Evolutionary conservation across 345 rosid species (phyloP), one percentile per base, ranked within the genome.

Genomic region (Leavenworthia alabamica): DNA sequence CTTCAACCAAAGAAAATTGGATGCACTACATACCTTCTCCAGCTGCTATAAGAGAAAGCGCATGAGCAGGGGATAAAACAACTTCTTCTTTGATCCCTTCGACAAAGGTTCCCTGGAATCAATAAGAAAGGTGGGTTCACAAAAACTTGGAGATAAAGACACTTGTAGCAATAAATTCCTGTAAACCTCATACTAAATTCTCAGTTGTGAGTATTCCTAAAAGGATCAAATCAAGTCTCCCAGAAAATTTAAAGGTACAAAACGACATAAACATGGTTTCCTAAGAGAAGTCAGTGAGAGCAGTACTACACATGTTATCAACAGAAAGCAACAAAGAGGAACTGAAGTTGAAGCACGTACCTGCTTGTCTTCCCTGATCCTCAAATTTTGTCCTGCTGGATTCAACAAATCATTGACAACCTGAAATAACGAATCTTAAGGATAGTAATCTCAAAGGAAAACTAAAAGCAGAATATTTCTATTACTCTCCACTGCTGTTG

Each of bases 31-130:
- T 63, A 81, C 99, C 99, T 94, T 94, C 99, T 70, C 99, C 99
- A 73, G 99, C 90, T 28, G 99, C 99, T 61, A 94, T 89, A 70
- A 94, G 85, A 51, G 99, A 94, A 45, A 94, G 97, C 22, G 87
- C 92, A 78, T 94, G 99, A 56, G 97, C 99, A 70, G 99, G 95
- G 64, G 99, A 94, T 73, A 94, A 73, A 17, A 94, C 99, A 75
- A 90, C 99, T 84, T 94, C 99, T 73, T 94, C 95, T 83, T 94
- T 89, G 57, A 94, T 68, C 67, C 99, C 99, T 73, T 94, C 99
- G 32, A 94, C 91, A 76, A 82, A 94, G 66, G 96, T 94, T 78
- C 99, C 99, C 99, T 94, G 62, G 11, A 60, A 77, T 55, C 45
- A 72, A 43, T 22, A 35, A 53, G 15, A 56, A 58, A 33, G 17